Conservation (phyloP, 208 protist genomes). For the Leishmania gerbilli region DNA sequence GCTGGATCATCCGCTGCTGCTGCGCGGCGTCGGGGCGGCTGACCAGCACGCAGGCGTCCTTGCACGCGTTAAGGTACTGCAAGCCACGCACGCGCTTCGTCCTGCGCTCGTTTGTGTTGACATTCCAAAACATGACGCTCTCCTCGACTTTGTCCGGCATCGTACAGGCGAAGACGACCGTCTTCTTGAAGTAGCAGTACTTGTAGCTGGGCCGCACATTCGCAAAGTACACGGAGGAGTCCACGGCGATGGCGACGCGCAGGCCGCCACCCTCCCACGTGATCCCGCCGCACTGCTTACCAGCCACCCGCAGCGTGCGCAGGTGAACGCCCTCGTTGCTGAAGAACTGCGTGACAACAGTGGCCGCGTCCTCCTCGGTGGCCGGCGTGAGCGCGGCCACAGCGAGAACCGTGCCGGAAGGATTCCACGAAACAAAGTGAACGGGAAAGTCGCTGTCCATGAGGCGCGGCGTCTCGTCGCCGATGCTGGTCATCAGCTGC, state of each 20-base stretch:
- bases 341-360: conserved; percentile 95
- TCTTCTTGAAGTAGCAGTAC: conserved; percentile 94
- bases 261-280: conserved; percentile 95
- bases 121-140: conserved; percentile 96
- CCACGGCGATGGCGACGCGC: conserved; percentile 94
- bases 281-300: conserved; percentile 82
- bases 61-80: conserved; percentile 64
- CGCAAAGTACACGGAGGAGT: conserved; percentile 97
- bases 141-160: conserved; percentile 92
- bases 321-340: conserved; percentile 90
- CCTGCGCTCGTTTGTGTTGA: conserved; percentile 89
- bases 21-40: conserved; percentile 58
- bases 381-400: conserved; percentile 72
- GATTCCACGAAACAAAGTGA: conserved; percentile 91
- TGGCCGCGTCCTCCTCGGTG: conserved; percentile 14
- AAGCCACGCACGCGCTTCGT: conserved; percentile 92
- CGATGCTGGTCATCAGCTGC: conserved; percentile 93
- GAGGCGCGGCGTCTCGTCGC: conserved; percentile 86
- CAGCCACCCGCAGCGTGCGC: conserved; percentile 91
- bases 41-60: conserved; percentile 92
- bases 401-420: conserved; percentile 92
- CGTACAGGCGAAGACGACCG: conserved; percentile 92
- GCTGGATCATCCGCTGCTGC: conserved; percentile 80
- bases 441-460: conserved; percentile 90
- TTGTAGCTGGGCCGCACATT: conserved; percentile 96